Evolutionary conservation across 108 stramenopile species (phyloP), one percentile per base, ranked within the genome.

Genomic region (Pseudonitzschia multistriata): DNA sequence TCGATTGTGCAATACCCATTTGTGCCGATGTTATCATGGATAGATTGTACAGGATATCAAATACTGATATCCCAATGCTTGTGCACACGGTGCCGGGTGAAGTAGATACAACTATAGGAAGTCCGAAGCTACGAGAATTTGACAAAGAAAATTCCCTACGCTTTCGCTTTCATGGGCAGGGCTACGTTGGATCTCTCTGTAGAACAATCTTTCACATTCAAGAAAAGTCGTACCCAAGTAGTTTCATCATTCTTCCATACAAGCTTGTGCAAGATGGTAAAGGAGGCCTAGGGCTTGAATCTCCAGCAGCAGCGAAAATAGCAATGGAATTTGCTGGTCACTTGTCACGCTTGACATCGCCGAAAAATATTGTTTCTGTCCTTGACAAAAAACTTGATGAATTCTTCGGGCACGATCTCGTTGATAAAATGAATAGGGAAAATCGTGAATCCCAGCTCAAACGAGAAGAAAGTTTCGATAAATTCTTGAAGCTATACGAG

Each of bases 241-340:
- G 68, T 31, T 86, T 86, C 57, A 68, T 86, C 14, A 37, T 86
- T 15, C 82, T 86, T 6, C 85, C 85, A 3, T 86, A 86, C 55
- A 81, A 76, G 53, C 71, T 86, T 13, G 60, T 70, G 24, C 59
- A 55, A 27, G 68, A 76, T 49, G 37, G 40, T 7, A 49, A 81
- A 14, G 82, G 82, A 19, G 34, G 55, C 6, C 35, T 83, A 28
- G 76, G 79, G 0, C 67, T 86, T 2, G 85, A 73, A 31, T 67
- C 69, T 39, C 50, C 76, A 6, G 63, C 69, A 17, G 68, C 81
- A 21, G 79, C 79, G 0, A 13, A 56, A 24, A 54, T 80, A 14
- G 85, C 85, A 14, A 57, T 83, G 59, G 68, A 79, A 37, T 86
- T 86, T 71, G 82, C 81, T 14, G 73, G 74, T 19, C 73, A 39